phyloP scores from a whole-genome alignment of 352 stramenopile genomes.

The Phytophthora niederhauseri region DNA sequence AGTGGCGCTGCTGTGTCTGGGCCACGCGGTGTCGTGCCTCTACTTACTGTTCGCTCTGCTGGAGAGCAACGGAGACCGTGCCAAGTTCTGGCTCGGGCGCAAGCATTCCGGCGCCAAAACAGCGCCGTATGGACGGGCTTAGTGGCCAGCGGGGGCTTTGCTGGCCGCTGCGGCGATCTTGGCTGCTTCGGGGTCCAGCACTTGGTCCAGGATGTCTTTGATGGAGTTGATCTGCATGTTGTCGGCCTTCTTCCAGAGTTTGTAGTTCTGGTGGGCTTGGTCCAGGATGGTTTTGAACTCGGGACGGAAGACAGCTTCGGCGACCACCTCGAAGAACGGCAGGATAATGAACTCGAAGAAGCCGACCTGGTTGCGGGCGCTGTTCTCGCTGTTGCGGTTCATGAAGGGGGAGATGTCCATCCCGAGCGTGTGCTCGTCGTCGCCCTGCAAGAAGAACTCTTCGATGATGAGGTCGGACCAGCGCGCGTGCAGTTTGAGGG shows the following conservation, averaged over 20 bases:
- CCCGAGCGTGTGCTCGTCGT: slow-evolving; percentile 90
- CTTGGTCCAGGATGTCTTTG: slow-evolving; percentile 83
- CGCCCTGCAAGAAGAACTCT: slow-evolving; percentile 96
- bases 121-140: slow-evolving; percentile 22
- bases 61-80: slow-evolving; percentile 67
- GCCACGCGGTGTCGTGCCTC: slow-evolving; percentile 62
- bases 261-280: slow-evolving; percentile 85
- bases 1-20: slow-evolving; percentile 44
- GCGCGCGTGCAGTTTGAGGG: slow-evolving; percentile 74
- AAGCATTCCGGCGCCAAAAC: slow-evolving; percentile 23
- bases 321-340: slow-evolving; percentile 82
- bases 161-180: slow-evolving; percentile 17
- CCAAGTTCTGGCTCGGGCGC: slow-evolving; percentile 73
- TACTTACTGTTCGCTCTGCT: slow-evolving; percentile 79
- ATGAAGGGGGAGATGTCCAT: slow-evolving; percentile 94
- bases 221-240: slow-evolving; percentile 84
- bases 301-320: slow-evolving; percentile 71
- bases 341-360: slow-evolving; percentile 91
- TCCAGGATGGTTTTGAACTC: slow-evolving; percentile 86
- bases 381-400: slow-evolving; percentile 91
- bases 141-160: slow-evolving; percentile 14
- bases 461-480: slow-evolving; percentile 94
- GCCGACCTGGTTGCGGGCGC: slow-evolving; percentile 81
- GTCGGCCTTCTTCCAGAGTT: slow-evolving; percentile 82
- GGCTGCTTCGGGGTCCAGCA: slow-evolving; percentile 57